Percentiles rank a stretch among this genome's conserved stretches.
Evolutionary conservation across 2,329 filamentous ascomycete species (phyloP).

Genomic region (Dactylellina sp.): DNA sequence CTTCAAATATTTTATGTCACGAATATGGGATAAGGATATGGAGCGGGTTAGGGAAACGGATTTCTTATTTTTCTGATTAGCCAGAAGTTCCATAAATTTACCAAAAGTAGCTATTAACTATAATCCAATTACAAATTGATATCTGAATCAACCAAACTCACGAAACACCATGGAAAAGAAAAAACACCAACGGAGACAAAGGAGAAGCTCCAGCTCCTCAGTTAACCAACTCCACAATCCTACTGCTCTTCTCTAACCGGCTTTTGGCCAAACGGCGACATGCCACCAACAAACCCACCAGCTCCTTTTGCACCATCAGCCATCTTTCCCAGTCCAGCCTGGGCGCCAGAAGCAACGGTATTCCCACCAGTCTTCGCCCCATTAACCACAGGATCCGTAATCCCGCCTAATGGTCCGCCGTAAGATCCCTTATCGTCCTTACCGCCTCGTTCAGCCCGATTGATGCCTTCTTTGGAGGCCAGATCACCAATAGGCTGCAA

Average conservation of each 20-base stretch:
- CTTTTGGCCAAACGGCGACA: conserved; percentile 38
- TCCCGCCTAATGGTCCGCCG: conserved; percentile 37
- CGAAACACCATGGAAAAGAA: neutral
- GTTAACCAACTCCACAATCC: too few species aligned
- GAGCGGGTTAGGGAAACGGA: neutral
- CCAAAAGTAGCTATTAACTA: neutral
- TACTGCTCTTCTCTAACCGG: conserved; percentile 11
- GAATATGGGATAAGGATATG: neutral
- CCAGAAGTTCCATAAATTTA: neutral
- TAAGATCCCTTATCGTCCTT: conserved; percentile 71
- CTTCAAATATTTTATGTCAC: neutral
- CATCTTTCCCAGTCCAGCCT: conserved; percentile 12
- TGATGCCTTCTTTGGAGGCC: conserved; percentile 74
- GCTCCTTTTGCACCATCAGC: conserved; percentile 32
- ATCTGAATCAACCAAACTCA: neutral
- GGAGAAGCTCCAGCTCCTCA: conserved; percentile 8
- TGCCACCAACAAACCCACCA: conserved; percentile 22
- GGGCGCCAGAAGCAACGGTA: conserved; percentile 10
- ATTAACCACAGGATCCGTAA: conserved; percentile 45
- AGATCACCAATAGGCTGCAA: conserved; percentile 74
- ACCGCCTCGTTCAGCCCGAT: conserved; percentile 73
- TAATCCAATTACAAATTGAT: neutral
- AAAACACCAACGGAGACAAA: neutral
- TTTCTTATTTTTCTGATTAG: neutral
- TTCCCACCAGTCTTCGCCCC: conserved; percentile 24